phyloP scores from a whole-genome alignment of 768 basidiomycete species.

The Lactarius akahatsu region DNA sequence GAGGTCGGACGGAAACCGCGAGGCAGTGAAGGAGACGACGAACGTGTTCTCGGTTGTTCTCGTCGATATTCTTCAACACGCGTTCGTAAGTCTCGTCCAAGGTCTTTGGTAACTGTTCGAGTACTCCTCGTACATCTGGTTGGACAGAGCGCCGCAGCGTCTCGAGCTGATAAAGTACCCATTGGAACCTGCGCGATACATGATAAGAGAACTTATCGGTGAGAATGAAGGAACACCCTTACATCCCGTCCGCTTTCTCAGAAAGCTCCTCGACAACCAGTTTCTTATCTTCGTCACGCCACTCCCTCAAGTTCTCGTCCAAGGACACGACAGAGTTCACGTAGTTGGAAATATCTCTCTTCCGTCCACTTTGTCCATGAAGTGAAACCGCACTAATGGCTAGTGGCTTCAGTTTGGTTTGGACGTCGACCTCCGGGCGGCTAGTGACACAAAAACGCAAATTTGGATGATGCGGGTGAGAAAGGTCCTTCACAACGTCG shows the following conservation, averaged over 20 bases:
- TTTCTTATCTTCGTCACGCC: neutral
- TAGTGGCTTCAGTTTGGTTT: neutral
- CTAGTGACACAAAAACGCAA: conserved; percentile 12
- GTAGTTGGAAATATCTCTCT: neutral
- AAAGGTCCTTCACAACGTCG: neutral
- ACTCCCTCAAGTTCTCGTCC: neutral
- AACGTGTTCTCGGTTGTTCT: neutral
- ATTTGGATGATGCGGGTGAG: neutral
- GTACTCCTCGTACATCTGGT: neutral
- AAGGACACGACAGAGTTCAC: neutral
- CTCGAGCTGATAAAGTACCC: neutral
- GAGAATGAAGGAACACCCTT: neutral
- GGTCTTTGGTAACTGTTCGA: neutral
- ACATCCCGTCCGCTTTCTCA: neutral
- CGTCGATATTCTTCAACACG: neutral
- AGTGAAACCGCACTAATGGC: neutral
- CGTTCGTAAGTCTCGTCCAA: neutral
- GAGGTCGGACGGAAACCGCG: neutral
- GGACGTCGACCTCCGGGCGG: conserved; percentile 15
- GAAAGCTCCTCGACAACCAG: neutral
- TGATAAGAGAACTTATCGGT: neutral
- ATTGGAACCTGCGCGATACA: neutral
- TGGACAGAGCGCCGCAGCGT: neutral
- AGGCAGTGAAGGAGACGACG: conserved; percentile 8
- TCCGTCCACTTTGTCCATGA: neutral